A percentile compares a stretch with the other conserved stretches of the same genome.
These are phyloP conservation scores for Pyrus betulifolia DNA, from an alignment of 306 rosid species.

Conservation along the genomic window DNA sequence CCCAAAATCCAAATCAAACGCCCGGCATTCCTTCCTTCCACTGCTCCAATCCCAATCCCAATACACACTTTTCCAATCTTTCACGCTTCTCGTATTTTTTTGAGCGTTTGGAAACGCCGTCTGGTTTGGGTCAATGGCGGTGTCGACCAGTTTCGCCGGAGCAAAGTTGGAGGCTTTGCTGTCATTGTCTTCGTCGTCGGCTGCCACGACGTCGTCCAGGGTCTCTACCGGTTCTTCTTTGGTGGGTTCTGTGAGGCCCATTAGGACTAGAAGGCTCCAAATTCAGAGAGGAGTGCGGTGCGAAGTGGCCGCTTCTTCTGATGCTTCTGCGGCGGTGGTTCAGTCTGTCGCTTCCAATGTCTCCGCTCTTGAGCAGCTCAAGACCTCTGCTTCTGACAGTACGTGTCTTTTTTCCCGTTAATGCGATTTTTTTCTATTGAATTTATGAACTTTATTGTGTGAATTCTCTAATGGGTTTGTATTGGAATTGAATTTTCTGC, in stretches of 20 bases:
- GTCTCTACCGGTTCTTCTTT: conserved; percentile 14
- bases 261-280: conserved; percentile 17
- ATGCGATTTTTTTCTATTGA: neutral
- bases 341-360: conserved; percentile 18
- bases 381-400: conserved; percentile 86
- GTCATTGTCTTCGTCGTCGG: conserved; percentile 10
- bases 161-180: conserved; percentile 32
- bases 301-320: conserved; percentile 47
- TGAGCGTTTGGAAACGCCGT: neutral
- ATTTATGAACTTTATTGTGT: neutral
- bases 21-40: neutral
- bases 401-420: conserved; percentile 2
- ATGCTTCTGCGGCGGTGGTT: conserved; percentile 22
- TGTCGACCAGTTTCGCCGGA: conserved; percentile 34
- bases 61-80: neutral
- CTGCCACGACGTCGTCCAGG: conserved; percentile 26
- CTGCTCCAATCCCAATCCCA: neutral
- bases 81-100: neutral
- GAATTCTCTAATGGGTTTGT: neutral
- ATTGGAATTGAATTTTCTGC: neutral
- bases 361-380: conserved; percentile 89
- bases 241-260: conserved; percentile 25
- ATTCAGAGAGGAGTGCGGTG: conserved; percentile 63
- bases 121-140: conserved; percentile 27
- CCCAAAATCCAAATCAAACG: neutral